phyloP scores from a whole-genome alignment of 495 filamentous ascomycete species.

The Baudoinia panamericana region DNA sequence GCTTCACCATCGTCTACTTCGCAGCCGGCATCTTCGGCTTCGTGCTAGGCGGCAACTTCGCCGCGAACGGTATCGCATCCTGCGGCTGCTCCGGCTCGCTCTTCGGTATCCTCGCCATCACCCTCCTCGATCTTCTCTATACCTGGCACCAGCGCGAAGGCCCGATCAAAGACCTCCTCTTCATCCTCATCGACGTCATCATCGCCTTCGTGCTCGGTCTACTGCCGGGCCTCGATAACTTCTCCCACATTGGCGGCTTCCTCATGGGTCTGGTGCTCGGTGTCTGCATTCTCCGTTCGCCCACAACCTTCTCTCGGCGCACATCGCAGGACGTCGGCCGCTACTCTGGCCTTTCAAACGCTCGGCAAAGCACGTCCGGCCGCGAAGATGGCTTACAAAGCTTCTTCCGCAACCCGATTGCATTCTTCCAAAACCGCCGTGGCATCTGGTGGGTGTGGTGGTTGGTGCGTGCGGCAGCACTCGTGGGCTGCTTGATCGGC shows the following conservation, averaged over 20 bases:
- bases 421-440: slow-evolving; percentile 84
- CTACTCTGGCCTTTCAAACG: neutral
- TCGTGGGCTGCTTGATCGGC: slow-evolving; percentile 62
- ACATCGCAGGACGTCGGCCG: slow-evolving; percentile 34
- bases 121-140: slow-evolving; percentile 79
- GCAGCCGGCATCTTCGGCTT: slow-evolving; percentile 90
- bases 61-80: slow-evolving; percentile 62
- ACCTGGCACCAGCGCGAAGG: slow-evolving; percentile 65
- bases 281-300: slow-evolving; percentile 75
- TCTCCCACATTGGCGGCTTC: slow-evolving; percentile 93
- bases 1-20: slow-evolving; percentile 81
- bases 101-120: slow-evolving; percentile 83
- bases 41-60: slow-evolving; percentile 87
- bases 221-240: slow-evolving; percentile 89
- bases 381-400: slow-evolving; percentile 30
- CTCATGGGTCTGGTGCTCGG: slow-evolving; percentile 82
- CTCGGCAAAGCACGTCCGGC: neutral
- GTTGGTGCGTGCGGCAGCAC: slow-evolving; percentile 67
- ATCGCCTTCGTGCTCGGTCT: slow-evolving; percentile 89
- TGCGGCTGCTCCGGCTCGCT: slow-evolving; percentile 79
- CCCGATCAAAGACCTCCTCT: slow-evolving; percentile 67
- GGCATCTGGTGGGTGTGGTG: slow-evolving; percentile 97
- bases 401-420: slow-evolving; percentile 56
- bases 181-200: slow-evolving; percentile 69
- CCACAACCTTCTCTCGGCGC: slow-evolving; percentile 53